Percentiles rank a stretch among this genome's conserved stretches.
Conservation (phyloP, 306 rosid genomes). For the Biancaea sappan region DNA sequence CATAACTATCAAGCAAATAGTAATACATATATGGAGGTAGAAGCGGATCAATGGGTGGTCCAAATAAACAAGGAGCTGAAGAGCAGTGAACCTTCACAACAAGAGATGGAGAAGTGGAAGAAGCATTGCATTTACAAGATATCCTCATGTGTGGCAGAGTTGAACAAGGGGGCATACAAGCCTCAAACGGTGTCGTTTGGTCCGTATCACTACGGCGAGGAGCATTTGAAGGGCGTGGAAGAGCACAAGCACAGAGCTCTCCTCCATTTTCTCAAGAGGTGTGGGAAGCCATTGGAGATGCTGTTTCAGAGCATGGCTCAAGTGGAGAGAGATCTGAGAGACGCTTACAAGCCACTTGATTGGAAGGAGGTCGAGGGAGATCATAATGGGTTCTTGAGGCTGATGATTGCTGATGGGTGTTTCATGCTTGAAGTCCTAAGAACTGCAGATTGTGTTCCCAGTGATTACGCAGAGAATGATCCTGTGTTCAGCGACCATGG, state of each 20-base stretch:
- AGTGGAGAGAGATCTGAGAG: constrained; percentile 40
- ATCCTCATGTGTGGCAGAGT: constrained; percentile 29
- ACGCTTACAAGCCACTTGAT: constrained; percentile 46
- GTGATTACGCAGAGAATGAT: constrained; percentile 47
- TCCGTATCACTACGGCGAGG: constrained; percentile 47
- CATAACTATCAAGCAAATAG: too few relatives aligned
- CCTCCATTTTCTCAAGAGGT: constrained; percentile 37
- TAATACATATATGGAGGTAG: constrained; percentile 21
- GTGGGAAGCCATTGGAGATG: constrained; percentile 23
- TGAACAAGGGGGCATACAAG: constrained; percentile 37
- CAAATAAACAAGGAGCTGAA: constrained; percentile 36
- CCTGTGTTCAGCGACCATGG: constrained; percentile 59
- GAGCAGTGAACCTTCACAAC: constrained; percentile 19
- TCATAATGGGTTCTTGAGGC: constrained; percentile 28
- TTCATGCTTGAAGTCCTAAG: constrained; percentile 49
- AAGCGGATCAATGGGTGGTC: constrained; percentile 31
- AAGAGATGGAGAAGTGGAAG: constrained; percentile 41
- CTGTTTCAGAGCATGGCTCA: constrained; percentile 9
- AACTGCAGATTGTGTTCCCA: background rate
- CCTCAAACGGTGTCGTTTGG: constrained; percentile 65
- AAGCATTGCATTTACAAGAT: constrained; percentile 52
- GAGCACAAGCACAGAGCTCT: constrained; percentile 54
- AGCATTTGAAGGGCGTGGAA: constrained; percentile 35
- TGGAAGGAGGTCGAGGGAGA: constrained; percentile 22
- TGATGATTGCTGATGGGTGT: constrained; percentile 65